phyloP scores from a whole-genome alignment of 2,329 filamentous ascomycete species.

The Clarireedia monteithiana region DNA sequence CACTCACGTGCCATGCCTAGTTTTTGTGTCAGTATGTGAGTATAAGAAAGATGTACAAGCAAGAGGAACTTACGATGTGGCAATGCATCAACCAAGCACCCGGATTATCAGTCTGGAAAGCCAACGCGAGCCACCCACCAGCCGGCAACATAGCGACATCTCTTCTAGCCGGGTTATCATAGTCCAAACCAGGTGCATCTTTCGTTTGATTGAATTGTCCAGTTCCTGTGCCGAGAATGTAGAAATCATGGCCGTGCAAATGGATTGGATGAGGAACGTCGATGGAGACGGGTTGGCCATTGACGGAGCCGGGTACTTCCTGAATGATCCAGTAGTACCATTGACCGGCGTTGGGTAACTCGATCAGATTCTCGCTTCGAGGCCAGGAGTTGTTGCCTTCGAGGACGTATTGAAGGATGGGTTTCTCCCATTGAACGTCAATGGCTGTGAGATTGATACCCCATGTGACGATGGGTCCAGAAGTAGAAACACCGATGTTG shows the following conservation, averaged over 20 bases:
- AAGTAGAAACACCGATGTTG: constrained; percentile 3
- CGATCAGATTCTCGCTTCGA: constrained; percentile 8
- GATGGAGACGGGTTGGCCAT: neutral
- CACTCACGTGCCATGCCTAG: constrained; percentile 5
- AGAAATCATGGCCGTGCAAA: constrained; percentile 39
- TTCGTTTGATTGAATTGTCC: constrained; percentile 5
- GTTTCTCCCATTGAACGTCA: constrained; percentile 35
- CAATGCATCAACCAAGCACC: constrained; percentile 24
- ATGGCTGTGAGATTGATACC: constrained; percentile 19
- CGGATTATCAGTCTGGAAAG: constrained; percentile 31
- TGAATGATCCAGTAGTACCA: constrained; percentile 16
- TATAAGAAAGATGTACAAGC: neutral
- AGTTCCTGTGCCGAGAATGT: constrained; percentile 29
- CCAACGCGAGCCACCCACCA: constrained; percentile 14
- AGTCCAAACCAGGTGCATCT: constrained; percentile 6
- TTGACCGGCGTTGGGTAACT: constrained; percentile 9
- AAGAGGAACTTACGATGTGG: constrained; percentile 6
- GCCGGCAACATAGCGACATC: constrained; percentile 39
- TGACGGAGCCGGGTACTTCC: neutral
- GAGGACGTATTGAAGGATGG: constrained; percentile 32
- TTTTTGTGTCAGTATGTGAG: neutral
- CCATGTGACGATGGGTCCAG: constrained; percentile 12
- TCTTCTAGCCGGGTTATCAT: constrained; percentile 39
- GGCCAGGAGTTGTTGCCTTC: constrained; percentile 19
- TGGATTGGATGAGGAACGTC: constrained; percentile 34